Evolutionary conservation across 208 protist genomes (phyloP).

Genomic region (Wallacemonas sp.): DNA sequence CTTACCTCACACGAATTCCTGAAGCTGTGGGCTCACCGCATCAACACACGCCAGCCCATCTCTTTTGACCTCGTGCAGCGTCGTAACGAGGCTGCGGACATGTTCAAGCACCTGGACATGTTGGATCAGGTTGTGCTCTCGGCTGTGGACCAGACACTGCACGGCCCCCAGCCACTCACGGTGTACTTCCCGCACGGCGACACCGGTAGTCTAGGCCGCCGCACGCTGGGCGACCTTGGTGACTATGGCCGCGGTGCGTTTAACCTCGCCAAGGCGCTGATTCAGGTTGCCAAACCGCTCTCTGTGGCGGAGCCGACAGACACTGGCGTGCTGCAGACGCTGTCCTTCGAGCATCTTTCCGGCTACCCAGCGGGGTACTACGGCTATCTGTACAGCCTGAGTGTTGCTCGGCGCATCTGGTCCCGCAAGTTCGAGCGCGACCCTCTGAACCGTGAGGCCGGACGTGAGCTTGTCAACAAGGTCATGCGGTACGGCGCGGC

Average conservation of each 20-base stretch:
- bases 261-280: constrained; percentile 78
- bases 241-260: constrained; percentile 78
- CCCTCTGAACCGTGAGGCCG: constrained; percentile 84
- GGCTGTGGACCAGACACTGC: constrained; percentile 82
- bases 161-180: constrained; percentile 86
- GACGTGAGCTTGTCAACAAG: constrained; percentile 74
- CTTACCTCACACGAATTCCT: constrained; percentile 90
- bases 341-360: constrained; percentile 90
- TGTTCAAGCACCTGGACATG: constrained; percentile 89
- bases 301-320: constrained; percentile 74
- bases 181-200: constrained; percentile 84
- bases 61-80: constrained; percentile 87
- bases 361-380: constrained; percentile 93
- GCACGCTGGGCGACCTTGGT: constrained; percentile 68
- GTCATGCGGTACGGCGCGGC: constrained; percentile 88
- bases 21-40: constrained; percentile 84
- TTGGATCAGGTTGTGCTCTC: constrained; percentile 88
- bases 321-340: constrained; percentile 58
- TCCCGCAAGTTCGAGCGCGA: constrained; percentile 85
- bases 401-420: constrained; percentile 88
- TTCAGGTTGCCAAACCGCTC: constrained; percentile 77
- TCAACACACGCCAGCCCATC: constrained; percentile 86
- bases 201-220: constrained; percentile 69
- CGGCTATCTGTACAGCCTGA: constrained; percentile 91
- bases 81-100: constrained; percentile 77